Evolutionary conservation across 2,329 filamentous ascomycete species (phyloP), one percentile per base, ranked within the genome.

Genomic region (Penicillium sp.): DNA sequence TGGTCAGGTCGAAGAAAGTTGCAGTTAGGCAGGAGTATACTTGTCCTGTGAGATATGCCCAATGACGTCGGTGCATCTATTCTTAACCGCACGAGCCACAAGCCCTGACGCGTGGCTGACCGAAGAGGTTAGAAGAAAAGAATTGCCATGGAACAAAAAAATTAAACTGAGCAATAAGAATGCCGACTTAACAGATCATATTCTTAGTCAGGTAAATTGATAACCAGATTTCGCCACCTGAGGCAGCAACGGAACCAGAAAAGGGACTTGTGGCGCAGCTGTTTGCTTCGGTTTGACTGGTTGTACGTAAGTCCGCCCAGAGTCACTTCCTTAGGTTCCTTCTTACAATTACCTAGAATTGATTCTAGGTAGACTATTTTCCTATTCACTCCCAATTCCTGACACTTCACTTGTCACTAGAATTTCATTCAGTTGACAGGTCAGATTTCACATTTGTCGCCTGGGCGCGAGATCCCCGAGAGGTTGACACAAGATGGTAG

Each of bases 401-500:
- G n/a, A 32, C 18, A 13, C 31, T 23, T 6, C 25, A 23, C 23
- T 34, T 45, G 31, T 44, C 31, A 44, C 21, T 16, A n/a, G 44
- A 48, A 38, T 42, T 25, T 38, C 12, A 42, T 21, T 50, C 41
- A 15, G 18, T 40, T 68, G 65, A 65, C 67, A 67, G 61, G 56
- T 61, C 61, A 61, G 60, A 69, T 65, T 65, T 61, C 44, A 27
- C 18, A 38, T 62, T 62, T 66, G 64, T 64, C 61, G 59, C 65
- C 64, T 66, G 65, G 64, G 65, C 63, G 65, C 65, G 60, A 64
- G 51, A 62, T 62, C 60, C 60, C 59, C 54, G 64, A 65, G 61
- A 63, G 54, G 54, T 66, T 63, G 63, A 68, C 58, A 66, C 59
- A 72, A 66, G 50, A 73, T 73, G 71, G 71, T 73, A 59, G 61